phyloP scores from a whole-genome alignment of 768 basidiomycete species.

The Tricholoma bakamatsutake region DNA sequence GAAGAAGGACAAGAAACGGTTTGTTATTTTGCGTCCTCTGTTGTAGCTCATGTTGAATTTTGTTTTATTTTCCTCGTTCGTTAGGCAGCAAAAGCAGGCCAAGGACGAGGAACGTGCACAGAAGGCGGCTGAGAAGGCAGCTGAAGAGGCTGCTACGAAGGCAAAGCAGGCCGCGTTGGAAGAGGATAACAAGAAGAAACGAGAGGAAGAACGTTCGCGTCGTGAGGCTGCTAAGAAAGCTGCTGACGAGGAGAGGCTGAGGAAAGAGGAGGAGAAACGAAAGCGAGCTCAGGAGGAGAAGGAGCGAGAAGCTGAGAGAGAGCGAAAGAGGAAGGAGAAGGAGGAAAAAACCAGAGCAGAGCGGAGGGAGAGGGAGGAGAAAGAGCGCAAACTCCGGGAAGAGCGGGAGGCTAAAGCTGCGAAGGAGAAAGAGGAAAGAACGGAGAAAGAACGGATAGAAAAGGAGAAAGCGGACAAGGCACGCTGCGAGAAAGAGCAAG shows the following conservation, averaged over 20 bases:
- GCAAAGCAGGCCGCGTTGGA: conserved; percentile 74
- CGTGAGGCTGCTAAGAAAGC: conserved; percentile 73
- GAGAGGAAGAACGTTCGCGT: conserved; percentile 80
- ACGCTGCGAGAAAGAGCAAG: conserved; percentile 27
- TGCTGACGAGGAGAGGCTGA: conserved; percentile 75
- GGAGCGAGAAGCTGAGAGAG: conserved; percentile 72
- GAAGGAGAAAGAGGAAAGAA: conserved; percentile 56
- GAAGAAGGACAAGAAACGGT: conserved; percentile 97
- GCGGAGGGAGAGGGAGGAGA: conserved; percentile 64
- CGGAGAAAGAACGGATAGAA: conserved; percentile 39
- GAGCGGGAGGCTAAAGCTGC: conserved; percentile 61
- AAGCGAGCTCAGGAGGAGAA: conserved; percentile 75
- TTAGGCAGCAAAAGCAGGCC: conserved; percentile 83
- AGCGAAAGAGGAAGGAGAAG: conserved; percentile 68
- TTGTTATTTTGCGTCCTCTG: conserved; percentile 16
- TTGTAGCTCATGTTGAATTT: conserved; percentile 9
- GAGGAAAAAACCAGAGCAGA: conserved; percentile 70
- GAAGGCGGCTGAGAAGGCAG: conserved; percentile 80
- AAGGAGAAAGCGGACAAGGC: conserved; percentile 34
- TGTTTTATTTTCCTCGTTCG: neutral
- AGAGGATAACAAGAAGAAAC: conserved; percentile 73
- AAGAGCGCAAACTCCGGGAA: conserved; percentile 58
- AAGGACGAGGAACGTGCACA: conserved; percentile 89
- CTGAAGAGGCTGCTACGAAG: conserved; percentile 74
- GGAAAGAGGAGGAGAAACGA: conserved; percentile 80